Conservation (phyloP, 1,284 basidiomycete species). For the Amylostereum areolatum region DNA sequence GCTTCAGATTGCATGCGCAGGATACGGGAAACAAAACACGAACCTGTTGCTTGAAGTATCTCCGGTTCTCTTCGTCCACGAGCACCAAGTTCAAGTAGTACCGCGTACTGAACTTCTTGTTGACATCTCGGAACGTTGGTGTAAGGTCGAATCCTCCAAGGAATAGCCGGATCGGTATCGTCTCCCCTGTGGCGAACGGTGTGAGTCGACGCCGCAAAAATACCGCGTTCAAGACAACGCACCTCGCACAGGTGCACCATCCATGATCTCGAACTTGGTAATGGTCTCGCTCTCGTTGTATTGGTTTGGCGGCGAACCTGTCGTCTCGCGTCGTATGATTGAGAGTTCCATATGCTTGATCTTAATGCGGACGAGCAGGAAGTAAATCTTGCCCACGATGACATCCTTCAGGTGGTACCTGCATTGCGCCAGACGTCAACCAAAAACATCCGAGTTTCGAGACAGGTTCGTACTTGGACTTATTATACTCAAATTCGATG, state of each 20-base stretch:
- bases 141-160: slow-evolving; percentile 97
- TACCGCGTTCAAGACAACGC: slow-evolving; percentile 13
- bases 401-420: slow-evolving; percentile 99
- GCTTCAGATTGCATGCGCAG: not conserved
- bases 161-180: slow-evolving; percentile 96
- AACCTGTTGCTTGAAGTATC: slow-evolving; percentile 91
- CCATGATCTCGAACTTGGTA: slow-evolving; percentile 99
- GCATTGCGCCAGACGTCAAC: not conserved
- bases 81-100: slow-evolving; percentile 97
- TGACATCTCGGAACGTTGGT: slow-evolving; percentile 97
- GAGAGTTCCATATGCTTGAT: slow-evolving; percentile 99
- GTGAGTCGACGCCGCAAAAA: not conserved
- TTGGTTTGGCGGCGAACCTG: slow-evolving; percentile 93
- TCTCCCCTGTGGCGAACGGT: slow-evolving; percentile 64
- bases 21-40: slow-evolving; percentile 8
- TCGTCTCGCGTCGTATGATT: slow-evolving; percentile 96
- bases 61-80: slow-evolving; percentile 95
- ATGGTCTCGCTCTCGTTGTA: slow-evolving; percentile 99
- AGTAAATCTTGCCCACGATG: slow-evolving; percentile 99
- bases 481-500: slow-evolving; percentile 99
- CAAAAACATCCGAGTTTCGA: not conserved
- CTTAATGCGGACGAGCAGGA: slow-evolving; percentile 97
- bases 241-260: slow-evolving; percentile 92
- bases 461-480: slow-evolving; percentile 75
- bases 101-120: slow-evolving; percentile 97